Base-by-base conservation (phyloP, 2,329 filamentous ascomycete species). In the Sporothrix pseudoabietina region DNA sequence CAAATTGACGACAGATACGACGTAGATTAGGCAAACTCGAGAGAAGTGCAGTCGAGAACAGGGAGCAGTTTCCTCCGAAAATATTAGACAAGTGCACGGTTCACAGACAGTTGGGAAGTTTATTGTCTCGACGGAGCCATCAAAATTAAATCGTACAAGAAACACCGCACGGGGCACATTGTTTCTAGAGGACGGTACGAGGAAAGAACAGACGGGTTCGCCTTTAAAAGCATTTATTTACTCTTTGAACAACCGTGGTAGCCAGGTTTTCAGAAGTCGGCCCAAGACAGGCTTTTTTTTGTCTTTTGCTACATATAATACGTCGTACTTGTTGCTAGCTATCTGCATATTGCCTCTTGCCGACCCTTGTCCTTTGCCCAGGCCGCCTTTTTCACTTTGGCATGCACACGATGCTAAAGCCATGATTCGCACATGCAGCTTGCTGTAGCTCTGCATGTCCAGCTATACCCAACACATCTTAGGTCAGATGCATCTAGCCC, bases 401-500 rank as follows among this genome's bases (percentile, higher is more conserved):
- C 39, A 65, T 26, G 8, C 10, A 39, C 16, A 63, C 55, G 19
- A 63, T 30, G 61, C 55, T 30, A 65, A 65, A 16, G n/a, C 39
- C n/a, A 39, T 61, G 55, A 30, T 35, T 16, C 14, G 35, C 12
- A 61, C 55, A 35, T 61, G 26, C 32, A 61, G 57, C 39, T 44
- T 65, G n/a, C 61, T 30, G 61, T 65, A 61, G 57, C 57, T n/a
- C 39, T 65, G 39, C 59, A 65, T 44, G 22, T 47, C 39, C 39
- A 47, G 39, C 61, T 44, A 41, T 63, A 47, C 39, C 10, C 39
- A 65, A 65, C 39, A 5, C 35, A 65, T 65, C 32, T 41, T n/a
- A 63, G 57, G 30, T 49, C 57, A 63, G 12, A 63, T 63, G 57
- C 57, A 63, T 41, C 57, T n/a, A n/a, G 30, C 57, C 57, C 30